Evolutionary conservation across 192 early-diverging fungal genomes (phyloP), one percentile per base, ranked within the genome.

Genomic region (Linnemannia zychae): DNA sequence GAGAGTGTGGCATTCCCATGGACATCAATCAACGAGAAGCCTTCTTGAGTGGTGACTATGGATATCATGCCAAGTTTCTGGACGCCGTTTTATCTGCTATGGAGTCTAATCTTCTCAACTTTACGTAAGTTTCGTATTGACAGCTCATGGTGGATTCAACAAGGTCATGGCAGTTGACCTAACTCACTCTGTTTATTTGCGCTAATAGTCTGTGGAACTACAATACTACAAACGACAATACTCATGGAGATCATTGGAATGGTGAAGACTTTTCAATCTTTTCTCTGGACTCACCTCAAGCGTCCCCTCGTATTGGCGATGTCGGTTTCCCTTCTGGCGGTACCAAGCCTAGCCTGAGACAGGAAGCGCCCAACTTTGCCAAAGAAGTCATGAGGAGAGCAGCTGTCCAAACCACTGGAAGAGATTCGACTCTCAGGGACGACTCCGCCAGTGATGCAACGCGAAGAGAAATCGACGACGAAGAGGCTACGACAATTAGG

Each of bases 1-100:
- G 96, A 46, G 96, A 97, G 81, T 93, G 93, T 28, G 96, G 96
- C 15, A 95, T 96, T 73, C 95, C 96, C 4, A 96, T 96, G 96
- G 96, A 97, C 78, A 92, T 97, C 46, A 96, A 96, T 72, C 89
- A 95, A 49, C 88, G 93, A 68, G 65, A 87, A 67, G 95, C 95
- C 4, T 96, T 94, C 74, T 82, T 90, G 52, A 94, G 92, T 18
- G 93, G 94, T 7, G 93, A 97, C 80, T 97, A 94, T 79, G 88
- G 81, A 11, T 88, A 92, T 36, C 95, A 96, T 60, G 89, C 92
- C 17, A 92, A 90, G n/a, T 96, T 96, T 72, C 75, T 97, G 82
- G 95, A 97, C 86, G 94, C 94, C 0, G 93, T 96, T 38, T 90
- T 97, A 16, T 89, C 82, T 68, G 93, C 92, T 0, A 87, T 97